phyloP scores from a whole-genome alignment of 2,329 filamentous ascomycete genomes.

The Ophiostoma montium region DNA sequence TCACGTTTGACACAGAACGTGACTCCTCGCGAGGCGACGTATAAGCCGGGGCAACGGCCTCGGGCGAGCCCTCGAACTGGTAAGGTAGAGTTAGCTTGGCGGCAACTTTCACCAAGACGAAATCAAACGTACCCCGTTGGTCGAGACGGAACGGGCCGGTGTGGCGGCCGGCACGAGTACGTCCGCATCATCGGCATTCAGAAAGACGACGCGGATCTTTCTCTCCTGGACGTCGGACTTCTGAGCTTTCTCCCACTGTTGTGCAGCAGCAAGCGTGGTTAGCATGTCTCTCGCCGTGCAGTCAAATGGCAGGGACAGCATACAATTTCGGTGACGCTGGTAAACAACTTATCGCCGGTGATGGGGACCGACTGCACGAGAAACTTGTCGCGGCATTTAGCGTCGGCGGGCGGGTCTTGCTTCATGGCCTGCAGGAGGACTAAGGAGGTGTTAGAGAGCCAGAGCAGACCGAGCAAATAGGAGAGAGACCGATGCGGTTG shows the following conservation, averaged over 20 bases:
- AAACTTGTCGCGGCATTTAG: slow-evolving; percentile 48
- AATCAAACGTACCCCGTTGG: slow-evolving; percentile 18
- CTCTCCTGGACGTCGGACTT: slow-evolving; percentile 76
- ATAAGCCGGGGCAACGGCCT: slow-evolving; percentile 19
- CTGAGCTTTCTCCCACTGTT: slow-evolving; percentile 63
- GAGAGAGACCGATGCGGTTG: neutral
- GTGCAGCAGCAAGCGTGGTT: neutral
- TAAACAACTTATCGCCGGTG: slow-evolving; percentile 68
- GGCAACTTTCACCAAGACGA: neutral
- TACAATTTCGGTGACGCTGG: slow-evolving; percentile 70
- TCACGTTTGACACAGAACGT: slow-evolving; percentile 12
- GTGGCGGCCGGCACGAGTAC: slow-evolving; percentile 19
- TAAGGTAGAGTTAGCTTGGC: neutral
- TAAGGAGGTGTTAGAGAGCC: slow-evolving; percentile 21
- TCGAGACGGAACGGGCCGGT: slow-evolving; percentile 16
- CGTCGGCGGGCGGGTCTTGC: slow-evolving; percentile 71
- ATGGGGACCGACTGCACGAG: slow-evolving; percentile 35
- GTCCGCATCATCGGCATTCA: slow-evolving; percentile 41
- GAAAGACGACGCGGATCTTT: slow-evolving; percentile 88
- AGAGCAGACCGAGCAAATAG: neutral
- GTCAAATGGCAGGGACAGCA: slow-evolving; percentile 19
- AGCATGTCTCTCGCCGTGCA: neutral
- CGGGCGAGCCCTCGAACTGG: slow-evolving; percentile 21
- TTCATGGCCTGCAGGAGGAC: slow-evolving; percentile 98
- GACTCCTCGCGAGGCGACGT: slow-evolving; percentile 19